A percentile compares a stretch with the other conserved stretches of the same genome.
phyloP scores from a whole-genome alignment of 441 rosid genomes.

The Erodium trifolium region DNA sequence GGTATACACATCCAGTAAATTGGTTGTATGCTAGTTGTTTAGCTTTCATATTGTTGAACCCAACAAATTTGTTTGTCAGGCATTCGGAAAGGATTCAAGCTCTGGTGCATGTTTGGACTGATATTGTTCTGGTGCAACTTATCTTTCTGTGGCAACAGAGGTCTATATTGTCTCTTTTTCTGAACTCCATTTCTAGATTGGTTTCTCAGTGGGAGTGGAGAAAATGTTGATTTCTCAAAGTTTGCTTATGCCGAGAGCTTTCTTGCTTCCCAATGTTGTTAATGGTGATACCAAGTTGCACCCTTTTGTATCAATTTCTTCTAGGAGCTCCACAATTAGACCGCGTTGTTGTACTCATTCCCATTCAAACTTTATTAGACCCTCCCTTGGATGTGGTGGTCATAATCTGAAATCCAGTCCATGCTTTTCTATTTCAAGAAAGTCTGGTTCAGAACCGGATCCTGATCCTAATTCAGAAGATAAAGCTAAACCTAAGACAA shows the following conservation, averaged over 20 bases:
- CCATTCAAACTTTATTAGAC: not conserved
- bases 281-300: constrained; percentile 5
- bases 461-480: constrained; percentile 20
- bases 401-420: constrained; percentile 14
- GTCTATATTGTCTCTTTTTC: no score
- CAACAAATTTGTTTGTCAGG: no score
- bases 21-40: no score
- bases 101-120: no score
- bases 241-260: constrained; percentile 21
- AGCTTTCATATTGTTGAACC: no score
- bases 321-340: not conserved
- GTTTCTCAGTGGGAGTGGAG: not conserved
- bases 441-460: constrained; percentile 33
- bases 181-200: not conserved
- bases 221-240: constrained; percentile 31
- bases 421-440: constrained; percentile 32
- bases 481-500: constrained; percentile 16
- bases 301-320: not conserved
- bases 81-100: no score
- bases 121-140: no score
- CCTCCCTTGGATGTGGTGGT: not conserved
- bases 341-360: not conserved
- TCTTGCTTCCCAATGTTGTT: constrained; percentile 17
- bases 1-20: no score
- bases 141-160: no score